A percentile compares a stretch with the other conserved stretches of the same genome.
Evolutionary conservation across 305 asterid genomes (phyloP).

Genomic region (Fraxinus floribunda): DNA sequence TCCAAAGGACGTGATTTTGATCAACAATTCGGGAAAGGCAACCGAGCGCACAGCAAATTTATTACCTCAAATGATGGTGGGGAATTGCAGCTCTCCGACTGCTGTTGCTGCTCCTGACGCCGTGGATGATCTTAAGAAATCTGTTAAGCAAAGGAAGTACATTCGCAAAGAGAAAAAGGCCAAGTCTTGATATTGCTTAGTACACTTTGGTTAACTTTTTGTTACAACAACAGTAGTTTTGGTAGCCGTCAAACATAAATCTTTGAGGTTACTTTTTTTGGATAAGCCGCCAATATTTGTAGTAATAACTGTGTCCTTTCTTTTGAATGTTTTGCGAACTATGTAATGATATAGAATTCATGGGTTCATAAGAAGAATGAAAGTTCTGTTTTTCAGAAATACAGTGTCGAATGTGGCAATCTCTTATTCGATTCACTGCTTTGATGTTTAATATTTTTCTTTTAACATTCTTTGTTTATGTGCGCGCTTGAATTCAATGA

Average conservation of each 20-base stretch:
- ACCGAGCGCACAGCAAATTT: slow-evolving; percentile 13
- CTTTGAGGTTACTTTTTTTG: neutral
- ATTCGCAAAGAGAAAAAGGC: slow-evolving; percentile 7
- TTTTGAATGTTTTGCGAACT: neutral
- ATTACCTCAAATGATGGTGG: slow-evolving; percentile 8
- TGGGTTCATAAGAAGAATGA: neutral
- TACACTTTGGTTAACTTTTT: neutral
- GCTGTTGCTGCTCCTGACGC: slow-evolving; percentile 1
- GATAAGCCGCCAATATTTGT: neutral
- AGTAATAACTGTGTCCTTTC: neutral
- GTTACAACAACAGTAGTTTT: neutral
- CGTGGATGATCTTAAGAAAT: neutral
- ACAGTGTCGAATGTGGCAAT: neutral
- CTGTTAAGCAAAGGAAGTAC: slow-evolving; percentile 13
- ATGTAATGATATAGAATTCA: neutral
- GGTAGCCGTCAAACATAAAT: neutral
- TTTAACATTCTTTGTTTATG: no score
- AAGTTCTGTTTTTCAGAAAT: neutral
- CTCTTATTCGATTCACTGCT: neutral
- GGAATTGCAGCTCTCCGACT: neutral
- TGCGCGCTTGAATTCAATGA: neutral
- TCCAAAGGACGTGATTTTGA: slow-evolving; percentile 27
- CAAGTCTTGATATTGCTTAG: neutral
- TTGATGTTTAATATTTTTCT: neutral
- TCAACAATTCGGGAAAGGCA: slow-evolving; percentile 25